phyloP scores from a whole-genome alignment of 2,329 filamentous ascomycete genomes.

The Dryadomyces quercus-mongolicae region DNA sequence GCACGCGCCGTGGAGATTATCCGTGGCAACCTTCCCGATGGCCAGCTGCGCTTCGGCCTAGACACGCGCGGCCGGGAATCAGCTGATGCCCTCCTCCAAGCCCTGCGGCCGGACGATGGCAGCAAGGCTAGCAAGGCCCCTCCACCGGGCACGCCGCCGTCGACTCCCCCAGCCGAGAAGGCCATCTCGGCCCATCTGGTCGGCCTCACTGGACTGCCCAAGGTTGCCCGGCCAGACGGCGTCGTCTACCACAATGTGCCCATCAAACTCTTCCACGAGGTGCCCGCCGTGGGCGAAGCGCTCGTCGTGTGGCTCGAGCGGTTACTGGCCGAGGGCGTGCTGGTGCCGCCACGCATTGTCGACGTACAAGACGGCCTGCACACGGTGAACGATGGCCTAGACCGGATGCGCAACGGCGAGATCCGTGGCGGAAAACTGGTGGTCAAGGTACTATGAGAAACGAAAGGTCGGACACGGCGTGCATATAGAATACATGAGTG shows the following conservation, averaged over 20 bases:
- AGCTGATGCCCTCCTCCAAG: slow-evolving; percentile 42
- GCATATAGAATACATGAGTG: neutral
- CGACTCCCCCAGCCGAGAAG: slow-evolving; percentile 25
- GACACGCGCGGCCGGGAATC: slow-evolving; percentile 57
- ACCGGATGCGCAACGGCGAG: slow-evolving; percentile 52
- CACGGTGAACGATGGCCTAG: slow-evolving; percentile 55
- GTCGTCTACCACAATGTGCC: slow-evolving; percentile 53
- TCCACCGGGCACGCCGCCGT: slow-evolving; percentile 14
- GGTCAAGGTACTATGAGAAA: slow-evolving; percentile 23
- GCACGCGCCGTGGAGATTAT: slow-evolving; percentile 55
- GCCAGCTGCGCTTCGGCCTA: slow-evolving; percentile 50
- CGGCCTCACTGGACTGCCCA: slow-evolving; percentile 56
- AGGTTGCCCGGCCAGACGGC: slow-evolving; percentile 35
- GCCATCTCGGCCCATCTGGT: slow-evolving; percentile 45
- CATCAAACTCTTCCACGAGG: slow-evolving; percentile 65
- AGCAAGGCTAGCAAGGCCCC: slow-evolving; percentile 1
- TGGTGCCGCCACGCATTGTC: slow-evolving; percentile 54
- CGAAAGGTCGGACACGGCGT: neutral
- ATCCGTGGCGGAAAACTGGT: slow-evolving; percentile 59
- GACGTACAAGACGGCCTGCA: slow-evolving; percentile 50
- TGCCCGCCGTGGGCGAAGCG: slow-evolving; percentile 48
- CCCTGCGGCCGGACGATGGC: slow-evolving; percentile 26
- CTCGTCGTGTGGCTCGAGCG: slow-evolving; percentile 56
- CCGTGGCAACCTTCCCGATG: slow-evolving; percentile 36
- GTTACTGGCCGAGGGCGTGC: slow-evolving; percentile 38